Evolutionary conservation across 306 rosid species (phyloP).

Genomic region (Potentilla sterilis): DNA sequence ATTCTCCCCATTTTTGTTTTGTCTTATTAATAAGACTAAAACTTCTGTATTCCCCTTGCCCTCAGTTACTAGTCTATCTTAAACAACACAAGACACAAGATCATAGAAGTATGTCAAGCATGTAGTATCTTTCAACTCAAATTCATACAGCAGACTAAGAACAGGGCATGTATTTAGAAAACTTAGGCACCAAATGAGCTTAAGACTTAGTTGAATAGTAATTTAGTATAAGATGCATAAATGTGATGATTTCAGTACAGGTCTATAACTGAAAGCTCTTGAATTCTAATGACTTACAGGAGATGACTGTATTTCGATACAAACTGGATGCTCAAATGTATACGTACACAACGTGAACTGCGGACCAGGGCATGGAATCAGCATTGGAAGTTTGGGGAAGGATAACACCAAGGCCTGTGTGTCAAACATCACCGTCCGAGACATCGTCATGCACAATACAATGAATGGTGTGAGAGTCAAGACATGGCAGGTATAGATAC

Average conservation of each 20-base stretch:
- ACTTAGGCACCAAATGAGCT: not conserved
- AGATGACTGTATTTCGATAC: conserved; percentile 90
- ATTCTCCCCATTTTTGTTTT: conserved; percentile 20
- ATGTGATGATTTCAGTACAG: not conserved
- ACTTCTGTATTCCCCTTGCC: conserved; percentile 17
- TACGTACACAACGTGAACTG: conserved; percentile 86
- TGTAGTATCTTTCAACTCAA: not conserved
- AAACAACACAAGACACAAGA: not conserved
- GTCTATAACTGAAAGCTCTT: not conserved
- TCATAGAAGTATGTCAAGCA: not conserved
- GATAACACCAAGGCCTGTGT: conserved; percentile 89
- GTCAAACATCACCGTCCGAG: conserved; percentile 88
- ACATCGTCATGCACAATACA: conserved; percentile 74
- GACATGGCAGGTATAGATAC: conserved; percentile 89
- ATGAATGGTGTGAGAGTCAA: conserved; percentile 96
- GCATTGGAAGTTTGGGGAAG: conserved; percentile 92
- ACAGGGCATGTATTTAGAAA: not conserved
- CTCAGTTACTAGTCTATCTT: conserved; percentile 6
- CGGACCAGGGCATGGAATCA: conserved; percentile 98
- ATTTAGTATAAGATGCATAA: conserved; percentile 1
- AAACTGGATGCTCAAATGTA: conserved; percentile 89
- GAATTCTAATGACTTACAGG: conserved; percentile 45
- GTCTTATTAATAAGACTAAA: conserved; percentile 23
- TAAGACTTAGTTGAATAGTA: not conserved
- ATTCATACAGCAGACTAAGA: not conserved